Conservation (phyloP, 140 eudicot genomes). For the Cichorium intybus region DNA sequence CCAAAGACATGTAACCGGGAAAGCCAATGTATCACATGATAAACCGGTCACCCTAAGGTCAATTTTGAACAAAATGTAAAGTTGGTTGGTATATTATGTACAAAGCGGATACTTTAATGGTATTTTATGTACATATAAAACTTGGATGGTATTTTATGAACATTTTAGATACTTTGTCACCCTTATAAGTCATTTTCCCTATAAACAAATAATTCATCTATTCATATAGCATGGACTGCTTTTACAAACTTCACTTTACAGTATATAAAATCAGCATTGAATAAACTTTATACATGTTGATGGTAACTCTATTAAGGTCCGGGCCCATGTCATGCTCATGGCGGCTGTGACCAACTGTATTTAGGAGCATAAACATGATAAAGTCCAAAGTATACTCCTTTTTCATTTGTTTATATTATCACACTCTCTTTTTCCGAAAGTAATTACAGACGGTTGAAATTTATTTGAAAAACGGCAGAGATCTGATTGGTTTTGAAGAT, state of each 20-base stretch:
- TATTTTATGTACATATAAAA: no score
- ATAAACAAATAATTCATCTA: no score
- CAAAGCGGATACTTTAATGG: no score
- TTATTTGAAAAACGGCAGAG: neutral
- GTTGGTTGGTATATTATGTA: no score
- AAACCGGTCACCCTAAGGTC: no score
- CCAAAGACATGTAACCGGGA: no score
- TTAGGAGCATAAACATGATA: neutral
- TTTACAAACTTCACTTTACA: neutral
- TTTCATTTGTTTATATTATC: neutral
- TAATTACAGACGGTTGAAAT: neutral
- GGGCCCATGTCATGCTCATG: neutral
- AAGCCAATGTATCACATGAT: no score
- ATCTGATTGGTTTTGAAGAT: conserved; percentile 14
- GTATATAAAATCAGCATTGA: neutral
- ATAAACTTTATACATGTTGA: neutral
- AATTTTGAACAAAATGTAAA: no score
- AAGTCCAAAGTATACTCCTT: neutral
- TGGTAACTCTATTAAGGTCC: no score
- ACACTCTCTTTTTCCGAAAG: neutral
- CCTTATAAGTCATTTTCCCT: no score
- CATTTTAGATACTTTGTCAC: no score
- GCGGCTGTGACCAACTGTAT: neutral
- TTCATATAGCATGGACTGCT: neutral
- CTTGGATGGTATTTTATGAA: no score